phyloP scores from a whole-genome alignment of 2,329 filamentous ascomycete genomes.

The Aspergillus luchuensis region DNA sequence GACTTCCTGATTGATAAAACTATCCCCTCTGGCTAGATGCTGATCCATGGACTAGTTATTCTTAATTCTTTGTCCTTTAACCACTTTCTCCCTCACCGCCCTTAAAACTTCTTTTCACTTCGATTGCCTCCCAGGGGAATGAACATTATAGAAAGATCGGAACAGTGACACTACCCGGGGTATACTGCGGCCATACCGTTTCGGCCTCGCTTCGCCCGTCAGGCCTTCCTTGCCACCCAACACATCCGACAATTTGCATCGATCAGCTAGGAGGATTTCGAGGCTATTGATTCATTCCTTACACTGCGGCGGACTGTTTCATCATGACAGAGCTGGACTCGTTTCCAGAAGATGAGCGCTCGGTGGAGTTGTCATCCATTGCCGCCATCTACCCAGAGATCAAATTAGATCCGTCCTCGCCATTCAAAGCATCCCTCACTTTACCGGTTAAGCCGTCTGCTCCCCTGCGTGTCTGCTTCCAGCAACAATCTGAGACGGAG shows the following conservation, averaged over 20 bases:
- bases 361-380: conserved; percentile 61
- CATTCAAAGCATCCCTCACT: conserved; percentile 56
- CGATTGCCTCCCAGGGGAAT: neutral
- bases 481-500: conserved; percentile 37
- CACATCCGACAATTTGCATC: neutral
- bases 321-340: conserved; percentile 41
- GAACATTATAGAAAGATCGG: conserved; percentile 12
- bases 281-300: neutral
- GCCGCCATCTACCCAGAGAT: conserved; percentile 66
- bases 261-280: neutral
- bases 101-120: neutral
- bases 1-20: conserved; percentile 1
- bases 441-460: conserved; percentile 57
- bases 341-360: conserved; percentile 56
- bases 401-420: conserved; percentile 47
- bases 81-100: neutral
- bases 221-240: conserved; percentile 18
- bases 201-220: conserved; percentile 11
- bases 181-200: conserved; percentile 13
- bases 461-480: conserved; percentile 53
- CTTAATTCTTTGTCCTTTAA: neutral
- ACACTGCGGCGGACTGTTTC: conserved; percentile 4
- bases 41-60: conserved; percentile 5
- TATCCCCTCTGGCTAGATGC: neutral
- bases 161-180: conserved; percentile 4